These are phyloP conservation scores for Candida tammaniensis DNA, from an alignment of 805 yeast species.

Conservation along the genomic window DNA sequence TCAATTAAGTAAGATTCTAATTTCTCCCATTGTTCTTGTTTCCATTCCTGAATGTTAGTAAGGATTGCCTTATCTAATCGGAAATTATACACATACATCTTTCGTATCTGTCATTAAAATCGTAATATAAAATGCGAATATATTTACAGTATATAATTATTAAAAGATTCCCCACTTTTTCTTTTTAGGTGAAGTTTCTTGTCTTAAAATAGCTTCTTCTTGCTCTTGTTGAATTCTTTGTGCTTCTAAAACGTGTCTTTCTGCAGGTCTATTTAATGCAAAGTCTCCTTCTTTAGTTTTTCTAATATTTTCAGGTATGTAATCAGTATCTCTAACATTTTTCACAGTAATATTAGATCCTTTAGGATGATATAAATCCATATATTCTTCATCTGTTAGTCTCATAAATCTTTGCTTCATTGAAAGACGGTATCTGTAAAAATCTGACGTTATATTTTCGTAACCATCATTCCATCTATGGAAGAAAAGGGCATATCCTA, in stretches of 20 bases:
- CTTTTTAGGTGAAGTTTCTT: constrained; percentile 1
- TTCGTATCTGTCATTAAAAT: constrained; percentile 1
- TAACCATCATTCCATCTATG: constrained; percentile 83
- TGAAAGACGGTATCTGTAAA: constrained; percentile 60
- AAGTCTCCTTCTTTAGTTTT: constrained; percentile 44
- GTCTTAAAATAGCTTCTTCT: constrained; percentile 48
- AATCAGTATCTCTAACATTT: constrained; percentile 43
- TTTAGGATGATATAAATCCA: constrained; percentile 54
- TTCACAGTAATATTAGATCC: constrained; percentile 37
- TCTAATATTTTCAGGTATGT: constrained; percentile 40
- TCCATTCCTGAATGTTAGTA: constrained; percentile 5
- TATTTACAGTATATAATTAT: constrained; percentile 8
- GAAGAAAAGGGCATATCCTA: constrained; percentile 64
- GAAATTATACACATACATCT: background rate
- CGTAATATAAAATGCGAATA: constrained; percentile 9
- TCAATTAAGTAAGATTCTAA: constrained; percentile 12
- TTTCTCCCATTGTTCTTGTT: constrained; percentile 11
- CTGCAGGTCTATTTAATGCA: constrained; percentile 65
- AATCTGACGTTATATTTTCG: constrained; percentile 69
- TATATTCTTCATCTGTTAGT: constrained; percentile 56
- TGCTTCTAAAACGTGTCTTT: constrained; percentile 72
- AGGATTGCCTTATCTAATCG: background rate
- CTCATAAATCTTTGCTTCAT: constrained; percentile 55
- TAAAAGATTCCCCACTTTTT: constrained; percentile 8
- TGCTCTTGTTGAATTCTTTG: constrained; percentile 65